A percentile compares a stretch with the other conserved stretches of the same genome.
Evolutionary conservation across 306 rosid genomes (phyloP).

Genomic region (Inga leiocalycina): DNA sequence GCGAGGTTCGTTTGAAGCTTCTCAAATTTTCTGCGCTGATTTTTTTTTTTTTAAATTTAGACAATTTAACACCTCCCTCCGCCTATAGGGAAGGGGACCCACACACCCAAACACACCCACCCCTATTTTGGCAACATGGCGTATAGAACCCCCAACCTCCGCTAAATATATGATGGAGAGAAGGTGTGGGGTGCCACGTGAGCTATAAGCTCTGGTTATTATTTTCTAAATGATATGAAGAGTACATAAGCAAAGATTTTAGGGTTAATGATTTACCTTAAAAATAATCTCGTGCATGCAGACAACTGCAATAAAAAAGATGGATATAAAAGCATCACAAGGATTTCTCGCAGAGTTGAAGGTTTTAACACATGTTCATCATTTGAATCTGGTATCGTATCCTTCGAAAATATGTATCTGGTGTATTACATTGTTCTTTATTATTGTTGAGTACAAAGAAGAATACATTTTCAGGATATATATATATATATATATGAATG

Average conservation of each 20-base stretch:
- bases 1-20: neutral
- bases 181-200: no score
- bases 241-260: neutral
- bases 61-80: no score
- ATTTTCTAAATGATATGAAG: neutral
- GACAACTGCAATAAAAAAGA: neutral
- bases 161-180: no score
- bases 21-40: neutral
- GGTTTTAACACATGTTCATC: neutral
- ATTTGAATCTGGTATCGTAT: neutral
- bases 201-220: no score
- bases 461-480: neutral
- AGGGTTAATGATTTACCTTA: neutral
- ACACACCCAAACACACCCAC: no score
- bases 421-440: no score
- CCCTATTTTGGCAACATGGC: no score
- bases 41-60: no score
- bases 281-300: neutral
- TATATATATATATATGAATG: neutral
- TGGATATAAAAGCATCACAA: neutral
- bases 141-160: no score
- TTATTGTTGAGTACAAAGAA: no score
- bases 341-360: neutral
- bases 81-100: no score
- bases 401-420: neutral